Percentiles rank a stretch among this genome's conserved stretches.
Evolutionary conservation across 2,329 filamentous ascomycete species (phyloP).

Genomic region (Hypoxylon sp.): DNA sequence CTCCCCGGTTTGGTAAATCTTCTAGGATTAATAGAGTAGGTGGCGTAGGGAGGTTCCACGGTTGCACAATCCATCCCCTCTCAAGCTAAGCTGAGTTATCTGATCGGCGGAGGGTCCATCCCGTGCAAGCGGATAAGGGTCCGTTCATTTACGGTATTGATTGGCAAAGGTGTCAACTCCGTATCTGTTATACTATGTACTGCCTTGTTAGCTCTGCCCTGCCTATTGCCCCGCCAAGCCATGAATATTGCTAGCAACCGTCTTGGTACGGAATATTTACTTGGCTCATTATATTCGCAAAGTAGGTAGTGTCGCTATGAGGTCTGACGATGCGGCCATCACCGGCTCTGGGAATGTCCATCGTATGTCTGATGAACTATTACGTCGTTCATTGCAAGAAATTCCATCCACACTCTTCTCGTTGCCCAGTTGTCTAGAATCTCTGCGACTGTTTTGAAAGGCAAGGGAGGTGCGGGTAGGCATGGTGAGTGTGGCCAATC

Average conservation of each 20-base stretch:
- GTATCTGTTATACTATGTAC: constrained; percentile 29
- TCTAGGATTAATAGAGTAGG: constrained; percentile 23
- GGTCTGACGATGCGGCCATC: constrained; percentile 22
- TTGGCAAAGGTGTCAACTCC: constrained; percentile 28
- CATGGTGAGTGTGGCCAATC: constrained; percentile 28
- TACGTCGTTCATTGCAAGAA: constrained; percentile 7
- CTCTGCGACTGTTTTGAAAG: constrained; percentile 28
- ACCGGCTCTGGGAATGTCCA: constrained; percentile 6
- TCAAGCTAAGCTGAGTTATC: constrained; percentile 27
- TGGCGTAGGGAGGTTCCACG: constrained; percentile 11
- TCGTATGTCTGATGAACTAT: constrained; percentile 18
- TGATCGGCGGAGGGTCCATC: constrained; percentile 41
- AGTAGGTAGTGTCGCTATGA: not conserved
- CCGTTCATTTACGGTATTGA: constrained; percentile 28
- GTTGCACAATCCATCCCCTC: constrained; percentile 15
- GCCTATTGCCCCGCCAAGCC: constrained; percentile 19
- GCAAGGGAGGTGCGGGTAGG: constrained; percentile 36
- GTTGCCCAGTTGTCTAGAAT: constrained; percentile 26
- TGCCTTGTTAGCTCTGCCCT: constrained; percentile 17
- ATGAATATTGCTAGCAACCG: constrained; percentile 29
- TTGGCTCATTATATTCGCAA: constrained; percentile 13
- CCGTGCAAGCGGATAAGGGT: constrained; percentile 42
- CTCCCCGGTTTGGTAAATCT: constrained; percentile 23
- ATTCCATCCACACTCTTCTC: constrained; percentile 13
- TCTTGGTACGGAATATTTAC: constrained; percentile 37